These are phyloP conservation scores for Lippia alba DNA, from an alignment of 305 asterid genomes.

Conservation along the genomic window DNA sequence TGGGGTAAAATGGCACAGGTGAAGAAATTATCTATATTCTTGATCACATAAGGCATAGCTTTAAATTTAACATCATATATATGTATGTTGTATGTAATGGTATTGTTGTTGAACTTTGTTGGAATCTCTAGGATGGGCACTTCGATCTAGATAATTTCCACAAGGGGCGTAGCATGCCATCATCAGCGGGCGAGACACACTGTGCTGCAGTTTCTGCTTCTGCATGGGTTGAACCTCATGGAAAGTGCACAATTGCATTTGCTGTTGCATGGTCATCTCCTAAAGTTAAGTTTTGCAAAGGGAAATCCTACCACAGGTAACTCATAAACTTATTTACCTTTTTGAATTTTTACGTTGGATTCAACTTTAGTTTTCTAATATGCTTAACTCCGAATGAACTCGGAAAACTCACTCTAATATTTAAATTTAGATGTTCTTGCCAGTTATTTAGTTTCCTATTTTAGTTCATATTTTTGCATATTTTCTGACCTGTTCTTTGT, in stretches of 20 bases:
- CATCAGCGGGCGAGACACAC: constrained; percentile 86
- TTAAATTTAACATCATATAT: background rate
- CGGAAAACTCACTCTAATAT: background rate
- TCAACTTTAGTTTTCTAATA: constrained; percentile 28
- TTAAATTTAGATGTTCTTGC: background rate
- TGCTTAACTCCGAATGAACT: background rate
- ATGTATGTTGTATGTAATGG: no score
- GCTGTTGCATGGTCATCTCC: constrained; percentile 98
- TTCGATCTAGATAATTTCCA: constrained; percentile 81
- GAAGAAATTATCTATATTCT: constrained; percentile 22
- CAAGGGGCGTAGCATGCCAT: constrained; percentile 82
- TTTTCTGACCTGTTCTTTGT: constrained; percentile 26
- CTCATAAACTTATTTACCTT: no score
- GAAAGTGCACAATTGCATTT: constrained; percentile 91
- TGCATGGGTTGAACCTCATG: constrained; percentile 99
- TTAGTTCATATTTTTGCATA: constrained; percentile 13
- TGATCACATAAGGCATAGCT: background rate
- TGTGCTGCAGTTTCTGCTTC: constrained; percentile 99
- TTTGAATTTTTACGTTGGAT: no score
- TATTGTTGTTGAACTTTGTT: constrained; percentile 22
- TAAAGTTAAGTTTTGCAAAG: constrained; percentile 82
- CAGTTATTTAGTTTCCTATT: no score
- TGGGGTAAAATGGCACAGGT: constrained; percentile 98
- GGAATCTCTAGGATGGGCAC: constrained; percentile 77
- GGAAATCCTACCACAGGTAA: constrained; percentile 72